phyloP scores from a whole-genome alignment of 805 yeast genomes.

The Blastobotrys peoriensis region DNA sequence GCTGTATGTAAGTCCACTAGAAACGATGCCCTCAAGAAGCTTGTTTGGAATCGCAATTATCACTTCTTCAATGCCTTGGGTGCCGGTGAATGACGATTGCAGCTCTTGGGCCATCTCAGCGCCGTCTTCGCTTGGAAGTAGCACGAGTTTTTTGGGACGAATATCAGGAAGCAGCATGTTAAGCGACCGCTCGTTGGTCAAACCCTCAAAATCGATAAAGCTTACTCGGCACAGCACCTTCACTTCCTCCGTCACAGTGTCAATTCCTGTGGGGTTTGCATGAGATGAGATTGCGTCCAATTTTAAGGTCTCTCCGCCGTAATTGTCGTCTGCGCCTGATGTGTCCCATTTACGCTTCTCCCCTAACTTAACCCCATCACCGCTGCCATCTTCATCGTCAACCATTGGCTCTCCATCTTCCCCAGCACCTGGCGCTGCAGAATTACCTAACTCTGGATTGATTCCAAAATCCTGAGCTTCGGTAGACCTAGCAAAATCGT shows the following conservation, averaged over 20 bases:
- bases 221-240: conserved; percentile 63
- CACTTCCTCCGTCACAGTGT: conserved; percentile 34
- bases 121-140: conserved; percentile 38
- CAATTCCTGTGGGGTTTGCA: conserved; percentile 38
- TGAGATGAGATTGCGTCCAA: conserved; percentile 42
- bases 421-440: not conserved
- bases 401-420: conserved; percentile 19
- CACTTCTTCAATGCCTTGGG: conserved; percentile 22
- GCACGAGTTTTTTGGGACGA: conserved; percentile 67
- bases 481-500: conserved; percentile 45
- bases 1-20: conserved; percentile 44
- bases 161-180: conserved; percentile 69
- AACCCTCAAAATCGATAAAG: conserved; percentile 74
- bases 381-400: conserved; percentile 20
- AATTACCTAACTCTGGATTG: not conserved
- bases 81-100: conserved; percentile 7
- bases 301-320: conserved; percentile 44
- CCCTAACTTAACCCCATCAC: conserved; percentile 27
- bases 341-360: conserved; percentile 34
- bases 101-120: not conserved
- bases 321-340: conserved; percentile 1
- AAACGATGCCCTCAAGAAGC: conserved; percentile 21
- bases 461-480: conserved; percentile 12
- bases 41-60: conserved; percentile 15
- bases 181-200: conserved; percentile 78